Evolutionary conservation across 148 eudicot species (phyloP).

Genomic region (Spergularia bocconei): DNA sequence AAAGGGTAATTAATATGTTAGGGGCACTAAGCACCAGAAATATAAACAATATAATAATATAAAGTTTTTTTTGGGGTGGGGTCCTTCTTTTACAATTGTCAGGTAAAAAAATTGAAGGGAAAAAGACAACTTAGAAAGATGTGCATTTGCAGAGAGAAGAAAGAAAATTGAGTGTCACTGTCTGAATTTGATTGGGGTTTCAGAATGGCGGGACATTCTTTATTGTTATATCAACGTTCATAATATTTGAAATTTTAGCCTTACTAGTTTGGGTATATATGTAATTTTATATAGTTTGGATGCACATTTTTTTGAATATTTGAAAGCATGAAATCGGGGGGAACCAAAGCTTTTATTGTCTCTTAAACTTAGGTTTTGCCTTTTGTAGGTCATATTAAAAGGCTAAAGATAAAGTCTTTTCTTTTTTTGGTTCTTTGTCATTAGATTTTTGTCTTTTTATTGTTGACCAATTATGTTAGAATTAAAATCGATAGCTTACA

Average conservation of each 20-base stretch:
- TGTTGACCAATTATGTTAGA: background rate
- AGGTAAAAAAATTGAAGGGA: background rate
- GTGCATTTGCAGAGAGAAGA: slow-evolving; percentile 24
- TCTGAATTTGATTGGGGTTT: slow-evolving; percentile 24
- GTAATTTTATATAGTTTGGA: too few species aligned
- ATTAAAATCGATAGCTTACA: too few species aligned
- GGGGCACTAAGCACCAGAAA: background rate
- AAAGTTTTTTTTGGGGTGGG: background rate
- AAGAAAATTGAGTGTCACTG: slow-evolving; percentile 12
- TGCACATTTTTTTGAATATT: slow-evolving; percentile 14
- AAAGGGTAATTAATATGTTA: too few species aligned
- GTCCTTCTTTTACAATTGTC: slow-evolving; percentile 4
- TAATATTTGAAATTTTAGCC: slow-evolving; percentile 20
- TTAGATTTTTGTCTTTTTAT: slow-evolving; percentile 15
- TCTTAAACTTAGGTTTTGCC: too few species aligned
- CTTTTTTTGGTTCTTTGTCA: background rate
- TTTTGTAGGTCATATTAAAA: background rate
- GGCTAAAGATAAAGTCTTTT: background rate
- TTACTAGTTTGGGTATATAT: too few species aligned
- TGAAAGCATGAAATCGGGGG: slow-evolving; percentile 15
- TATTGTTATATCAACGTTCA: background rate
- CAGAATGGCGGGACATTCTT: slow-evolving; percentile 25
- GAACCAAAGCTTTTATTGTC: background rate
- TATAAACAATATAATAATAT: background rate
- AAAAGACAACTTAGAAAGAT: slow-evolving; percentile 15